These are phyloP conservation scores for Populus simonii DNA, from an alignment of 345 rosid genomes.

Conservation along the genomic window DNA sequence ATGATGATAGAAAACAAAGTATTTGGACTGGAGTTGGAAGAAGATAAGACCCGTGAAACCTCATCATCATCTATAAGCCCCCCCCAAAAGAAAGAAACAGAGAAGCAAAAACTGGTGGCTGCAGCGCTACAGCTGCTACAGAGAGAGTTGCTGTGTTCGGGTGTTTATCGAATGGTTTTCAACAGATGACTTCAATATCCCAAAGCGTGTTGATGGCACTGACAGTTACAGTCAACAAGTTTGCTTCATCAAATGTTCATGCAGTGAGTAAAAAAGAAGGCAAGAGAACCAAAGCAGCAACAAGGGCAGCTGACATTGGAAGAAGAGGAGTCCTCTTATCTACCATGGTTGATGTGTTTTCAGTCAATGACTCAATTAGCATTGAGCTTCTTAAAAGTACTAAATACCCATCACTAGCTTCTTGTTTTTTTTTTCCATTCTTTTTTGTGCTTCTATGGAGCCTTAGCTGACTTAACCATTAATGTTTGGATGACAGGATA, in stretches of 20 bases:
- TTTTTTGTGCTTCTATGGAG: neutral
- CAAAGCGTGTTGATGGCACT: constrained; percentile 89
- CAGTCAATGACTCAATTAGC: constrained; percentile 35
- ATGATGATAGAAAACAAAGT: neutral
- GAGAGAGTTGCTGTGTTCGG: neutral
- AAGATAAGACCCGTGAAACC: constrained; percentile 3
- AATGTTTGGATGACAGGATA: constrained; percentile 41
- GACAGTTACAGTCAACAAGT: constrained; percentile 87
- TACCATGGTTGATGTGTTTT: constrained; percentile 47
- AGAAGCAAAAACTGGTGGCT: constrained; percentile 12
- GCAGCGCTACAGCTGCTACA: neutral
- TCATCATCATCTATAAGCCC: neutral
- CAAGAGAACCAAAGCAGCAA: constrained; percentile 12
- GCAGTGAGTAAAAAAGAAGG: constrained; percentile 58
- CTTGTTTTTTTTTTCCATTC: neutral
- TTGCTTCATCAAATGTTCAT: constrained; percentile 69
- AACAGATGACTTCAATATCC: constrained; percentile 46
- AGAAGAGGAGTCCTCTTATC: constrained; percentile 64
- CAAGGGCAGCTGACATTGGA: constrained; percentile 23
- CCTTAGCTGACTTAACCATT: neutral
- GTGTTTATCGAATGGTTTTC: constrained; percentile 14
- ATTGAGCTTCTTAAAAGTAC: constrained; percentile 73
- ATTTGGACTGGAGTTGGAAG: constrained; percentile 7
- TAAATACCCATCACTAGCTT: neutral
- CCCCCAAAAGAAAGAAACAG: too few relatives aligned